Evolutionary conservation across 2,329 filamentous ascomycete species (phyloP), one percentile per base, ranked within the genome.

Genomic region (Shiraia sp.): DNA sequence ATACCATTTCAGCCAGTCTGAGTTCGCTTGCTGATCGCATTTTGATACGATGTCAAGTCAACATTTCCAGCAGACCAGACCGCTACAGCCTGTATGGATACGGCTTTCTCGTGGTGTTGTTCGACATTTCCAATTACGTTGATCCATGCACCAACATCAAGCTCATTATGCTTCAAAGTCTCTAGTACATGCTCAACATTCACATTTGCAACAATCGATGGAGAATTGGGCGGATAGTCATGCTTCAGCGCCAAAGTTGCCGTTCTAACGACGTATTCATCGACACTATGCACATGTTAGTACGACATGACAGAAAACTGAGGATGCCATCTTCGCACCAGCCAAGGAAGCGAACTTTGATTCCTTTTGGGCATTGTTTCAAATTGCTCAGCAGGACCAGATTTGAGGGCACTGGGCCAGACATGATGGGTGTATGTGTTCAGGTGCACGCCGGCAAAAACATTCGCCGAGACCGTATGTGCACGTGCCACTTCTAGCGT

Each of bases 341-440:
- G 69, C 90, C 91, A 36, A 97, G 72, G 68, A 97, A 95, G 47
- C 92, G 85, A 47, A 96, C 86, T 72, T 97, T 97, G n/a, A 83
- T 80, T n/a, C 80, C 80, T 3, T 64, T 46, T 15, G 71, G 68
- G 32, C 77, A 73, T 42, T 74, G 63, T 1, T 72, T 72, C n/a
- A 77, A 53, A 37, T 77, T 71, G 9, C 64, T 65, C 23, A 77
- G 57, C 28, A 75, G 63, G 45, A 85, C 82, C 8, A 77, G 65
- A 24, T 55, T 68, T 33, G 69, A 72, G 10, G 89, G 80, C 23
- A 81, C 72, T 19, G 88, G 87, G 25, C 55, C 60, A 45, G 63
- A 67, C 69, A 63, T 63, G 39, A 52, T 33, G 43, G 47, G 40
- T 31, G 31, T 17, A 25, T 25, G 19, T 36, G 16, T 19, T 27